phyloP scores from a whole-genome alignment of 176 grass and related monocot genomes.

The Tillandsia leiboldiana region DNA sequence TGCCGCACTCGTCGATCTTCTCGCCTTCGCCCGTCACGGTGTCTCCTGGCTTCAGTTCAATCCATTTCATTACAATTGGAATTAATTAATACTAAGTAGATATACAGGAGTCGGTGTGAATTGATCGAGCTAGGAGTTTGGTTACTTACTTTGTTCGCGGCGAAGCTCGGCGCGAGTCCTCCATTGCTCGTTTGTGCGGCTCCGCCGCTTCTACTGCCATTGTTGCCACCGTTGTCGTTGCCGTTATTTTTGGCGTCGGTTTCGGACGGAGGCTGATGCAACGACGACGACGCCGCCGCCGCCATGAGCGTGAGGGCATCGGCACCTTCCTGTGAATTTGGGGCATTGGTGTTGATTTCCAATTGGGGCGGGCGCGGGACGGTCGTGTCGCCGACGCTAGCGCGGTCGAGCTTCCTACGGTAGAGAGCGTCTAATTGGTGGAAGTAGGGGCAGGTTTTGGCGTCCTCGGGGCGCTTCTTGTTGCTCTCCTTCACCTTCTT shows the following conservation, averaged over 20 bases:
- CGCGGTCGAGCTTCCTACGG: slow-evolving; percentile 44
- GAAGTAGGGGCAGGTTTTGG: slow-evolving; percentile 98
- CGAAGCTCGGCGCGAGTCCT: neutral
- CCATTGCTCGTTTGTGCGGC: neutral
- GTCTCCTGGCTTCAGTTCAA: neutral
- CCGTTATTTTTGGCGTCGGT: slow-evolving; percentile 27
- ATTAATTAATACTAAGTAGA: neutral
- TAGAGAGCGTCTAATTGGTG: slow-evolving; percentile 96
- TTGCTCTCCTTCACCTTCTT: slow-evolving; percentile 99
- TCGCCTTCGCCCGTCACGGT: neutral
- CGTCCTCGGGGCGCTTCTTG: slow-evolving; percentile 89
- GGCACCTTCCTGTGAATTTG: slow-evolving; percentile 7
- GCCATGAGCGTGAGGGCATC: slow-evolving; percentile 17
- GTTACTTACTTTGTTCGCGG: neutral
- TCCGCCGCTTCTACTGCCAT: slow-evolving; percentile 4
- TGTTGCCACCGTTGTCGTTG: slow-evolving; percentile 18
- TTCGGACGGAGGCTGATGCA: slow-evolving; percentile 30
- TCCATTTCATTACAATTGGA: neutral
- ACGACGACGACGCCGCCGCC: slow-evolving; percentile 25
- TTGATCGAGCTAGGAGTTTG: no score
- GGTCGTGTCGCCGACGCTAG: neutral
- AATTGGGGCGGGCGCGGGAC: no score
- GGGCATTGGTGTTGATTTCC: slow-evolving; percentile 11
- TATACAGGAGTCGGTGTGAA: neutral
- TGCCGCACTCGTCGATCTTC: neutral